These are phyloP conservation scores for Misopates orontium DNA, from an alignment of 257 asterid genomes.

Conservation along the genomic window DNA sequence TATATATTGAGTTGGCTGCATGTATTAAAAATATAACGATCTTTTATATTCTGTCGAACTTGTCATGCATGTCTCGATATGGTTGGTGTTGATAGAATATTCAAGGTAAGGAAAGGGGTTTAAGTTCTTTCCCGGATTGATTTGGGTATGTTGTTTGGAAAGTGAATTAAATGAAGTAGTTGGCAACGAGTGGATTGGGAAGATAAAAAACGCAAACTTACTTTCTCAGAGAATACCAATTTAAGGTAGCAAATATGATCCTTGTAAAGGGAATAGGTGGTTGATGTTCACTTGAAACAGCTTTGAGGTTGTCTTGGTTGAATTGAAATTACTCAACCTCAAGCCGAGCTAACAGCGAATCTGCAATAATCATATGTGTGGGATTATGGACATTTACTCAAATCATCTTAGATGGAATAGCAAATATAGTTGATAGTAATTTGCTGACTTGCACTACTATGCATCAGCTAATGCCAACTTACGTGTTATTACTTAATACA, in stretches of 20 bases:
- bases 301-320: background rate
- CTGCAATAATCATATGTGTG: too few relatives aligned
- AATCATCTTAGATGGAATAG: too few relatives aligned
- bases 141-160: background rate
- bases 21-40: background rate
- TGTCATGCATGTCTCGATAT: background rate
- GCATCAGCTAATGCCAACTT: slow-evolving; percentile 7
- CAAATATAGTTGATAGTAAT: too few relatives aligned
- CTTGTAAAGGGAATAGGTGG: background rate
- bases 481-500: slow-evolving; percentile 28
- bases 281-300: background rate
- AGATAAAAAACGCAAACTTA: background rate
- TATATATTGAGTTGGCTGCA: background rate
- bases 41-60: background rate
- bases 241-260: background rate
- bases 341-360: too few relatives aligned
- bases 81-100: background rate
- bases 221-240: background rate
- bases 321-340: too few relatives aligned
- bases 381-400: too few relatives aligned
- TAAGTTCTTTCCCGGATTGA: background rate
- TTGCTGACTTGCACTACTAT: background rate
- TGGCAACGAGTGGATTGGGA: slow-evolving; percentile 20
- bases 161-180: slow-evolving; percentile 17
- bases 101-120: background rate